phyloP scores from a whole-genome alignment of 257 asterid genomes.

The Salvia rosmarinus region DNA sequence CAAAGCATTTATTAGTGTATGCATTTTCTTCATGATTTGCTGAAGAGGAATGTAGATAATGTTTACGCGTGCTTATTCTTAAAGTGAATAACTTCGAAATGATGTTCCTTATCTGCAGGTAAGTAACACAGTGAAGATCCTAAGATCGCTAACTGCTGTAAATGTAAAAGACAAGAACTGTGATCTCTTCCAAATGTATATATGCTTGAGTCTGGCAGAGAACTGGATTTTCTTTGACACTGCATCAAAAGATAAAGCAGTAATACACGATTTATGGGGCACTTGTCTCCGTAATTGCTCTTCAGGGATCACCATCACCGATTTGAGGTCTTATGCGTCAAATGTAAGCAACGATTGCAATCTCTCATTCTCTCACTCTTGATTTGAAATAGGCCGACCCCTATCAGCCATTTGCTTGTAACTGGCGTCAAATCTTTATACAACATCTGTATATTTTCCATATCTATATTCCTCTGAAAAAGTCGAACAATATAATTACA shows the following conservation, averaged over 20 bases:
- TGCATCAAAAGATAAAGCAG: constrained; percentile 48
- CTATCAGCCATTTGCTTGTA: no score
- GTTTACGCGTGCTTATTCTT: neutral
- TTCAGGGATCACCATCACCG: constrained; percentile 70
- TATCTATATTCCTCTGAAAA: neutral
- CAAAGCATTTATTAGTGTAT: no score
- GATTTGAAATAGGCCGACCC: neutral
- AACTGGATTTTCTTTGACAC: constrained; percentile 70
- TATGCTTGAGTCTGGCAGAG: constrained; percentile 68
- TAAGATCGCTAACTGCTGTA: constrained; percentile 57
- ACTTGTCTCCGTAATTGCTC: constrained; percentile 72
- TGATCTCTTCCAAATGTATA: constrained; percentile 70
- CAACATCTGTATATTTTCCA: neutral
- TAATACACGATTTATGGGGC: constrained; percentile 60
- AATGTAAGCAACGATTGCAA: constrained; percentile 50
- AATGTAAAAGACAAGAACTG: constrained; percentile 75
- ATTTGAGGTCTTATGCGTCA: constrained; percentile 81
- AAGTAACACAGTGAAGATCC: constrained; percentile 55
- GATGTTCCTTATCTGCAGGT: constrained; percentile 46
- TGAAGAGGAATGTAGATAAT: neutral
- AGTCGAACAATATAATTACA: neutral
- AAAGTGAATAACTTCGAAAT: neutral
- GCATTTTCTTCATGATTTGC: no score
- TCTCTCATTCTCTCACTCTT: constrained; percentile 2
- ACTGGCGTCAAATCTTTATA: no score